phyloP scores from a whole-genome alignment of 805 yeast species.

The Myxozyma vanderwaltii region DNA sequence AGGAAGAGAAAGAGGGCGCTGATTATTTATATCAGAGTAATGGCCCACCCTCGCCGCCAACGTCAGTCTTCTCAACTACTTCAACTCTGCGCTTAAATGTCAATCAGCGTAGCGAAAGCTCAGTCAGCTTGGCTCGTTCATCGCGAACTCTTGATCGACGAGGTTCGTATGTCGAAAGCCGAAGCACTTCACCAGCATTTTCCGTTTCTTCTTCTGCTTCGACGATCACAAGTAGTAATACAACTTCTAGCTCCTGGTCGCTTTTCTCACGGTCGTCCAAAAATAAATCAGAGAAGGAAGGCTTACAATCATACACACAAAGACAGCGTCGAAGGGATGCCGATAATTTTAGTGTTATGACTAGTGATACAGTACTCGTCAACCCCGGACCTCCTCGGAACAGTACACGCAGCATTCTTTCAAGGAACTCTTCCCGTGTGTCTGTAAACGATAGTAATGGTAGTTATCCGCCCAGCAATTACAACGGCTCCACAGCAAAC shows the following conservation, averaged over 20 bases:
- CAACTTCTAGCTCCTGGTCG: conserved; percentile 24
- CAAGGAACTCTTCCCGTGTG: conserved; percentile 14
- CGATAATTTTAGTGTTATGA: conserved; percentile 21
- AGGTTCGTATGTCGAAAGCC: conserved; percentile 10
- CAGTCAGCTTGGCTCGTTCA: conserved; percentile 13
- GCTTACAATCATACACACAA: conserved; percentile 8
- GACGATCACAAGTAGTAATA: not conserved
- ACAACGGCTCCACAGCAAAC: conserved; percentile 11
- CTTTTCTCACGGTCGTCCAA: conserved; percentile 25
- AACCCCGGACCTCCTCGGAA: conserved; percentile 10
- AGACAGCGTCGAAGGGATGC: conserved; percentile 15
- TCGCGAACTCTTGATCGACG: conserved; percentile 10
- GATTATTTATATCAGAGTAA: not conserved
- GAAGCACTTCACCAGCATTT: conserved; percentile 5
- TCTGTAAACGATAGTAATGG: conserved; percentile 3
- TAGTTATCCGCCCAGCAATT: conserved; percentile 3
- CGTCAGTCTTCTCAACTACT: conserved; percentile 28
- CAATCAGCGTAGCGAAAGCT: conserved; percentile 13
- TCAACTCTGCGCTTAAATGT: conserved; percentile 31
- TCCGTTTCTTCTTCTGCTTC: conserved; percentile 4
- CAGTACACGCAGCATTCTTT: not conserved
- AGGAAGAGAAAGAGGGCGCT: conserved; percentile 2
- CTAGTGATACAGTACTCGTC: conserved; percentile 24
- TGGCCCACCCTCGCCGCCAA: conserved; percentile 34
- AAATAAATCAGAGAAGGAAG: conserved; percentile 4